These are phyloP conservation scores for Myotisia sp. DNA, from an alignment of 2,329 filamentous ascomycete species.

Conservation along the genomic window DNA sequence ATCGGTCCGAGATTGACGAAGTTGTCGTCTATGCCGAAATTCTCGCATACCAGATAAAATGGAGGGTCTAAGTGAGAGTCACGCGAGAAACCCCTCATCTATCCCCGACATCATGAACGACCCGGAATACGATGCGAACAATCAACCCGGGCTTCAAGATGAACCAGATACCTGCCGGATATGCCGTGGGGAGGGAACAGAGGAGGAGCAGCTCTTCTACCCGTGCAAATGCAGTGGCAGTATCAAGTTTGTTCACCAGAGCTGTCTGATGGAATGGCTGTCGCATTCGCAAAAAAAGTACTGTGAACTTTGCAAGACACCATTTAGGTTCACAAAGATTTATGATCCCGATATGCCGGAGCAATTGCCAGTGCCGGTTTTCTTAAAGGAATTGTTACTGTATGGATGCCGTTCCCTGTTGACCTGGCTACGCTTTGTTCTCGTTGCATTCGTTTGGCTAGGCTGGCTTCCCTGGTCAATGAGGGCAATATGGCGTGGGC, in stretches of 20 bases:
- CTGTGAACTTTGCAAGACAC: constrained; percentile 97
- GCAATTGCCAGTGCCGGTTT: constrained; percentile 64
- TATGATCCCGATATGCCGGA: constrained; percentile 90
- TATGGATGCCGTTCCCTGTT: constrained; percentile 59
- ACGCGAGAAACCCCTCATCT: neutral
- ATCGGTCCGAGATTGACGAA: too few relatives aligned
- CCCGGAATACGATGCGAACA: constrained; percentile 34
- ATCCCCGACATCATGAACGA: constrained; percentile 45
- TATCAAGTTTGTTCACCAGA: constrained; percentile 96
- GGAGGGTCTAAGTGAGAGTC: too few relatives aligned
- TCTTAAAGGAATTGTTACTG: constrained; percentile 60
- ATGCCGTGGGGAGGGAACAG: constrained; percentile 75
- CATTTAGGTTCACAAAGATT: constrained; percentile 94
- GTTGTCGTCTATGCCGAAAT: too few relatives aligned
- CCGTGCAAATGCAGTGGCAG: constrained; percentile 98
- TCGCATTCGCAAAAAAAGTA: constrained; percentile 98
- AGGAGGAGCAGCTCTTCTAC: constrained; percentile 79
- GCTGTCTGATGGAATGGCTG: constrained; percentile 97
- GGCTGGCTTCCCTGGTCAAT: constrained; percentile 79
- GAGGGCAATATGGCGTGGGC: constrained; percentile 77
- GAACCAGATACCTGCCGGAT: constrained; percentile 86
- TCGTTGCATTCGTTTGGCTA: constrained; percentile 81
- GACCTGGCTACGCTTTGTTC: constrained; percentile 60
- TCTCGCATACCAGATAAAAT: too few relatives aligned
- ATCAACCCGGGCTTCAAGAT: constrained; percentile 27